Percentiles rank a stretch among this genome's conserved stretches.
phyloP scores from a whole-genome alignment of 2,329 filamentous ascomycete species.

The Orbilia blumenaviensis region DNA sequence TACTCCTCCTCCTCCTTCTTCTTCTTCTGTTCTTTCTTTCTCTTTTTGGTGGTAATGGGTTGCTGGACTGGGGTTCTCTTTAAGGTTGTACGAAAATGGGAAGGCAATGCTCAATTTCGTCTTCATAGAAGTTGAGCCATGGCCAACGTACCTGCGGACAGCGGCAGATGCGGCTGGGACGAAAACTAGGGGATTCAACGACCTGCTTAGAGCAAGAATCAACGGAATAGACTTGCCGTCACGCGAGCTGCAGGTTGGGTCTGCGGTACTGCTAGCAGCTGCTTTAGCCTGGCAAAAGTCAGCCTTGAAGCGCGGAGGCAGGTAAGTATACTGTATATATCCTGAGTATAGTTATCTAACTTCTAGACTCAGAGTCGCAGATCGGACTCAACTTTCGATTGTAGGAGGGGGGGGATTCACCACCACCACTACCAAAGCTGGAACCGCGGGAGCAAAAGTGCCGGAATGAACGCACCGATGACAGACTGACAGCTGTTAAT shows the following conservation, averaged over 20 bases:
- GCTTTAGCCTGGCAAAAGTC: conserved; percentile 5
- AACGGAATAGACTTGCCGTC: conserved; percentile 2
- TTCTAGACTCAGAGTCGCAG: conserved; percentile 4
- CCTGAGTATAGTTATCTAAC: conserved; percentile 11
- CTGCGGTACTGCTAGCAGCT: not conserved
- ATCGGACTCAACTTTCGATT: not conserved
- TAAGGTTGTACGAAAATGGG: conserved; percentile 39
- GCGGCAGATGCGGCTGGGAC: conserved; percentile 44
- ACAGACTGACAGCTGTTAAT: conserved; percentile 8
- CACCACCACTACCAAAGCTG: not conserved
- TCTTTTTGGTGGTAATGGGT: conserved; percentile 27
- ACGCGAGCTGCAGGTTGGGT: conserved; percentile 35
- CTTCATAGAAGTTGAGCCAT: conserved; percentile 19
- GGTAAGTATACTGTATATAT: conserved; percentile 7
- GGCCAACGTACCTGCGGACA: conserved; percentile 35
- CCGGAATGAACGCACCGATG: conserved; percentile 12
- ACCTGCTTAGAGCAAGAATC: conserved; percentile 22
- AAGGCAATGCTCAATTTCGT: conserved; percentile 11
- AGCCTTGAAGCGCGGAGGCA: not conserved
- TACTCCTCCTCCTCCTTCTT: no score
- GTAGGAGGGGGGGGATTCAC: not conserved
- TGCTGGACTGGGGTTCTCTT: conserved; percentile 19
- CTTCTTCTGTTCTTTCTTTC: no score
- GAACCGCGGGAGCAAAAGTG: not conserved
- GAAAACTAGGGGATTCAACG: conserved; percentile 17